A percentile compares a stretch with the other conserved stretches of the same genome.
phyloP scores from a whole-genome alignment of 495 filamentous ascomycete species.

The Pyrenopolyporus hunteri region DNA sequence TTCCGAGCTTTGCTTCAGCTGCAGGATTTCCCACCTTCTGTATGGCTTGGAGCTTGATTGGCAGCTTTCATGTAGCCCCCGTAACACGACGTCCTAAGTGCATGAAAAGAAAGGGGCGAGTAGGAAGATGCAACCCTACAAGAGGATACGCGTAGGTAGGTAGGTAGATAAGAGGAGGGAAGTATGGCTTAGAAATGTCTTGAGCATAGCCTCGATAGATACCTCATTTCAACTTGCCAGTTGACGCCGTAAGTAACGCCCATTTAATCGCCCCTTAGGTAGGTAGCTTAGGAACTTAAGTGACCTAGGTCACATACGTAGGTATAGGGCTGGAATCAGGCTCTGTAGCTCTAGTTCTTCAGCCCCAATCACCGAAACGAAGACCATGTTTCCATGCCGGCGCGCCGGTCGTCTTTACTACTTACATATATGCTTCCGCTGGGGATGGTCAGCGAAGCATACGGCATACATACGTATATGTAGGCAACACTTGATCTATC shows the following conservation, averaged over 20 bases:
- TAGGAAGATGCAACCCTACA: background rate
- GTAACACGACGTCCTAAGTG: slow-evolving; percentile 10
- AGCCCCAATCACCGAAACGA: slow-evolving; percentile 35
- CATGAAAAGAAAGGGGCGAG: slow-evolving; percentile 11
- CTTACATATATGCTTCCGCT: background rate
- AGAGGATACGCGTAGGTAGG: background rate
- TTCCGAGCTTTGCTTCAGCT: slow-evolving; percentile 11
- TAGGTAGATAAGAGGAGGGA: slow-evolving; percentile 15
- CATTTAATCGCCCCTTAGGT: background rate
- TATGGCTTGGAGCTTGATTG: slow-evolving; percentile 22
- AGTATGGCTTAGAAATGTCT: background rate
- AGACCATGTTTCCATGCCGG: slow-evolving; percentile 3
- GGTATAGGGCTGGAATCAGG: slow-evolving; percentile 25
- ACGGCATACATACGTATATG: background rate
- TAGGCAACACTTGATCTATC: background rate
- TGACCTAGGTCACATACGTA: too few relatives aligned
- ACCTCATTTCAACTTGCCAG: slow-evolving; percentile 6
- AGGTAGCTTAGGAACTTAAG: slow-evolving; percentile 1
- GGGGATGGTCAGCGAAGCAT: background rate
- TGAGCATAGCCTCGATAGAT: background rate
- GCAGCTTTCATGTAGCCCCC: slow-evolving; percentile 11
- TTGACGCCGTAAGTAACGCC: slow-evolving; percentile 5
- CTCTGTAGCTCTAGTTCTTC: slow-evolving; percentile 4
- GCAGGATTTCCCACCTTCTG: slow-evolving; percentile 31
- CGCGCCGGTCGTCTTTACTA: background rate